Evolutionary conservation across 164 flowering plant genomes (phyloP), one percentile per base, ranked within the genome.

Genomic region (Aristolochia contorta): DNA sequence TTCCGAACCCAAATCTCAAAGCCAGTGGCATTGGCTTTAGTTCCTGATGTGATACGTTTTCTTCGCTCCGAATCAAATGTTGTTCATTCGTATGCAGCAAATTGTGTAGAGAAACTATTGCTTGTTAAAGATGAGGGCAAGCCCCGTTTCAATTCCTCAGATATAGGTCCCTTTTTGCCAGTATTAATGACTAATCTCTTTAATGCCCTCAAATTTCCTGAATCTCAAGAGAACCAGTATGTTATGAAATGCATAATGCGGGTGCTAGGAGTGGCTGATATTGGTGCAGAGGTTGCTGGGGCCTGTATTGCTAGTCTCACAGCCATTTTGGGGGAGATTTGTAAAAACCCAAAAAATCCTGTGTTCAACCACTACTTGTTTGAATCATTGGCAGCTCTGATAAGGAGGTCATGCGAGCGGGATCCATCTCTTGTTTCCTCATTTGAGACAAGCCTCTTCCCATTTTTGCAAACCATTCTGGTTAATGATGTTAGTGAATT

Each of bases 71-170:
- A 90, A 67, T 90, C 95, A 6, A 93, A 88, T 73, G 97, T 88
- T 52, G 96, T 93, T 60, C 97, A 90, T 65, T 90, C 97, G 20
- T 93, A 90, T 76, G 99, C 99, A 64, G 97, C 96, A 21, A 90
- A 70, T 74, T 93, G 96, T 67, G 79, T 93, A 65, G 97, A 93
- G 74, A 90, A 88, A 70, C 88, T 90, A n/a, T 72, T 93, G 68
- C 72, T 86, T 63, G 88, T 93, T 22, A 90, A 85, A 72, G 97
- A 93, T 60, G 92, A 79, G 23, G 87, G 85, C 16, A 71, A 43
- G 21, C 73, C 89, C 10, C 77, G 91, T 54, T 90, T 81, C 63
- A 67, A 64, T 62, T 74, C 91, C 0, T 48, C 65, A 1, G 97
- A 93, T 61, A 75, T 93, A 46, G 66, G 67, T 66, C 93, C 96